phyloP scores from a whole-genome alignment of 495 filamentous ascomycete genomes.

The Rhypophila decipiens region DNA sequence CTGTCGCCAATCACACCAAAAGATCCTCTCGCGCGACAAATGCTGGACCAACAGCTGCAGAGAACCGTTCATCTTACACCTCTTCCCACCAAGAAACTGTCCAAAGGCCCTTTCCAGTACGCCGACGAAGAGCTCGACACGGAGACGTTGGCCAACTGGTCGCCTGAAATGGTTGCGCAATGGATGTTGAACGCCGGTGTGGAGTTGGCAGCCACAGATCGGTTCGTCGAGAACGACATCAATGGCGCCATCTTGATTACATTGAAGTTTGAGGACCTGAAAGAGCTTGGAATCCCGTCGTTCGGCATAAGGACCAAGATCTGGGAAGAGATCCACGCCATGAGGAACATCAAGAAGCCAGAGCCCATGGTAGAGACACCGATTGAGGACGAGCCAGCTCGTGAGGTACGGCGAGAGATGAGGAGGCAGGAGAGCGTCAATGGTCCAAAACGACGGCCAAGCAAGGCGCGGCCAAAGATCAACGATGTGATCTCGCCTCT shows the following conservation, averaged over 20 bases:
- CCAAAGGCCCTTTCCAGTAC: conserved; percentile 38
- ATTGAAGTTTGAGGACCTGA: conserved; percentile 87
- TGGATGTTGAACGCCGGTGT: conserved; percentile 74
- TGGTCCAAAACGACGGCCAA: conserved; percentile 32
- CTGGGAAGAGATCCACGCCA: conserved; percentile 73
- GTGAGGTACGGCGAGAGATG: conserved; percentile 32
- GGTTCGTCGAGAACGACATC: conserved; percentile 87
- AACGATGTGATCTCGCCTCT: conserved; percentile 64
- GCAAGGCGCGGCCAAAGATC: conserved; percentile 36
- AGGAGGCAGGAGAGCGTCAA: conserved; percentile 30
- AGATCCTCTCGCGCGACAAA: conserved; percentile 27
- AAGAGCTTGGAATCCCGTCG: conserved; percentile 86
- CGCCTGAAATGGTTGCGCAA: conserved; percentile 64
- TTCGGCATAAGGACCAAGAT: conserved; percentile 84
- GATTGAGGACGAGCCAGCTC: conserved; percentile 48
- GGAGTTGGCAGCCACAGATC: conserved; percentile 67
- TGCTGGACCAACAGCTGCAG: conserved; percentile 29
- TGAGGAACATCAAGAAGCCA: conserved; percentile 55
- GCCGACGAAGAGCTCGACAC: conserved; percentile 52
- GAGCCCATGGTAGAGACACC: conserved; percentile 50
- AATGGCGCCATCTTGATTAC: conserved; percentile 74
- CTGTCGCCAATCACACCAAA: conserved; percentile 57
- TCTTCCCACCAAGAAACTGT: conserved; percentile 23
- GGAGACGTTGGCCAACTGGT: conserved; percentile 56
- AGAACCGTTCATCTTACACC: conserved; percentile 24